These are phyloP conservation scores for Boletus pseudo-olivaceus DNA, from an alignment of 768 basidiomycete genomes.

Conservation along the genomic window DNA sequence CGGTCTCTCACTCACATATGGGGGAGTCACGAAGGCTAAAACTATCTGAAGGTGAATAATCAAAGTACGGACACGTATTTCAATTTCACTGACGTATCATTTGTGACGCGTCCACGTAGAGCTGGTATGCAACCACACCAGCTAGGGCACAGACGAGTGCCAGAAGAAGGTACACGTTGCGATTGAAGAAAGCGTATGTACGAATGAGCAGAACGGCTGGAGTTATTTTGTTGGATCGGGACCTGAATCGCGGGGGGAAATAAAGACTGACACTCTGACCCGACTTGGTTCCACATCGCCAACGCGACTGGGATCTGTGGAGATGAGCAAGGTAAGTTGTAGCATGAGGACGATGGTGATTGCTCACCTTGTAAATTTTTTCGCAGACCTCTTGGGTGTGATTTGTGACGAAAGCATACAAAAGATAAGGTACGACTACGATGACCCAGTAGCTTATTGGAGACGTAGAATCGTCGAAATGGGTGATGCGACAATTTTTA, in stretches of 20 bases:
- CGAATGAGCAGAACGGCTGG: slow-evolving; percentile 76
- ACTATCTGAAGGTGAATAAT: slow-evolving; percentile 37
- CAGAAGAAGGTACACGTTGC: slow-evolving; percentile 63
- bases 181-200: slow-evolving; percentile 84
- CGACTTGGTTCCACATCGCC: slow-evolving; percentile 86
- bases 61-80: background rate
- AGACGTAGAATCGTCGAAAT: slow-evolving; percentile 1
- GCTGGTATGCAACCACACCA: slow-evolving; percentile 76
- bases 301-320: slow-evolving; percentile 72
- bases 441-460: slow-evolving; percentile 75
- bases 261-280: slow-evolving; percentile 59
- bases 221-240: slow-evolving; percentile 9
- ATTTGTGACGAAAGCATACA: slow-evolving; percentile 72
- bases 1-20: slow-evolving; percentile 42
- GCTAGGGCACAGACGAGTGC: slow-evolving; percentile 63
- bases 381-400: slow-evolving; percentile 63
- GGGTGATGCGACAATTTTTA: slow-evolving; percentile 21
- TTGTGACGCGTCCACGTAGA: slow-evolving; percentile 74
- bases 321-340: background rate
- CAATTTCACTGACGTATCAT: slow-evolving; percentile 58
- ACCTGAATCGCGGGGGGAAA: background rate
- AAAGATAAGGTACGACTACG: slow-evolving; percentile 70
- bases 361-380: slow-evolving; percentile 61
- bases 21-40: slow-evolving; percentile 62
- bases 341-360: background rate